These are phyloP conservation scores for Berberis thunbergii DNA, from an alignment of 164 flowering plant genomes.

Conservation along the genomic window DNA sequence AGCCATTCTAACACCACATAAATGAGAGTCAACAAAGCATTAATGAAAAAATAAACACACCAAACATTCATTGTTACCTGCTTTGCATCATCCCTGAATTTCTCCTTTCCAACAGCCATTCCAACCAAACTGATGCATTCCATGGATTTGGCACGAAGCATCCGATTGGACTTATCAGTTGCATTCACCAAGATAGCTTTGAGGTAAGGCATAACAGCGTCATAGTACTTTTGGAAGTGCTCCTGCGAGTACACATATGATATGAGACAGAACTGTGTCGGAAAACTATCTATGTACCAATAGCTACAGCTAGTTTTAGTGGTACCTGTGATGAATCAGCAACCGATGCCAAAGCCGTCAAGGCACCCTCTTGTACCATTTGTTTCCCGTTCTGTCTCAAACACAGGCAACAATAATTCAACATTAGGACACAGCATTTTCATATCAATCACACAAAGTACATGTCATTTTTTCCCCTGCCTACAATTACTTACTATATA, in stretches of 20 bases:
- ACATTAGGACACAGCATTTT: too few relatives aligned
- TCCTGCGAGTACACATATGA: constrained; percentile 34
- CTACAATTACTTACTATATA: too few relatives aligned
- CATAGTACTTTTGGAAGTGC: constrained; percentile 93
- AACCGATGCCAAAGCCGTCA: constrained; percentile 98
- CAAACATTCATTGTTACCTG: constrained; percentile 24
- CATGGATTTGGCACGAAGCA: constrained; percentile 99
- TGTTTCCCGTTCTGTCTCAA: constrained; percentile 80
- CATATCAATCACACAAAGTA: too few relatives aligned
- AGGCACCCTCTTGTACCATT: constrained; percentile 99
- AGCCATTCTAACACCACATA: too few relatives aligned
- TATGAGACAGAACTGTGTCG: constrained; percentile 1
- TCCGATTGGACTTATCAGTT: constrained; percentile 90
- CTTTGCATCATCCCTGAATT: constrained; percentile 92
- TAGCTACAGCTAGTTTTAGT: not conserved
- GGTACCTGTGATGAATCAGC: constrained; percentile 99
- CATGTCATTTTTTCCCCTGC: too few relatives aligned
- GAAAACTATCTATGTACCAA: not conserved
- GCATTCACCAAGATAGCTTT: constrained; percentile 88
- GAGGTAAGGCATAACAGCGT: constrained; percentile 94
- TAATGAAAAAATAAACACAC: too few relatives aligned
- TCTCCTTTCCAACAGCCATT: constrained; percentile 99
- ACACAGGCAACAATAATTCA: not conserved
- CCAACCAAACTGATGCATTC: constrained; percentile 99
- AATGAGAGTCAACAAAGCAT: too few relatives aligned